Base-by-base conservation (phyloP, 2,329 filamentous ascomycete species). In the Hymenoscyphus fructigenus region DNA sequence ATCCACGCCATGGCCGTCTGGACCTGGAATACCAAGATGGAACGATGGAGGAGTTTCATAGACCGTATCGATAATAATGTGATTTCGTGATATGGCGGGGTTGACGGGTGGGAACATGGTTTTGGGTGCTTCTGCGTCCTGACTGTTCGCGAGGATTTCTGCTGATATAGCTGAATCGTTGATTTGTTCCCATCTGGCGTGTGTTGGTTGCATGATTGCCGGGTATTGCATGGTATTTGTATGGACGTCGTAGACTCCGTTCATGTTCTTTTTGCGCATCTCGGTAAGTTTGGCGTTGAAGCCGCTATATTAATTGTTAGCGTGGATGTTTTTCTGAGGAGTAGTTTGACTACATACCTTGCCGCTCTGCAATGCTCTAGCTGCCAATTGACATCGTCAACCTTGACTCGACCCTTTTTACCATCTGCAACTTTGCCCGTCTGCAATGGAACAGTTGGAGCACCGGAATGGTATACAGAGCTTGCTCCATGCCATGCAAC, bases 401-500 rank as follows among this genome's bases (percentile, higher is more conserved):
- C 90, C 66, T 93, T 90, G 47, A 96, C 90, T 72, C 90, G 91
- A 70, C 91, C 86, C 81, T 92, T 92, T 81, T 96, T 97, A 68
- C 85, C 85, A 70, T 93, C 91, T 7, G 87, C 78, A 38, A 81
- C 83, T 78, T 96, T 96, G 64, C 91, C 90, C 66, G 83, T 88
- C 36, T 87, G 88, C 65, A 89, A 82, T 2, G 92, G 92, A n/a
- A 91, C 87, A 26, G 89, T 88, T 1, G 92, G 91, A 1, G 84
- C 86, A 64, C 88, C 89, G 14, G 91, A 92, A 76, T 98, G 93
- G 76, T 99, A 99, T 28, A 99, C 95, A 47, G 91, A 89, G 76
- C 94, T 98, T 58, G 95, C 95, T 59, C 95, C 95, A 76, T 97
- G 93, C 95, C 95, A 99, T 32, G 95, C 95, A 32, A 99, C 95